Evolutionary conservation across 768 basidiomycete genomes (phyloP).

Genomic region (Boletellus emodensis): DNA sequence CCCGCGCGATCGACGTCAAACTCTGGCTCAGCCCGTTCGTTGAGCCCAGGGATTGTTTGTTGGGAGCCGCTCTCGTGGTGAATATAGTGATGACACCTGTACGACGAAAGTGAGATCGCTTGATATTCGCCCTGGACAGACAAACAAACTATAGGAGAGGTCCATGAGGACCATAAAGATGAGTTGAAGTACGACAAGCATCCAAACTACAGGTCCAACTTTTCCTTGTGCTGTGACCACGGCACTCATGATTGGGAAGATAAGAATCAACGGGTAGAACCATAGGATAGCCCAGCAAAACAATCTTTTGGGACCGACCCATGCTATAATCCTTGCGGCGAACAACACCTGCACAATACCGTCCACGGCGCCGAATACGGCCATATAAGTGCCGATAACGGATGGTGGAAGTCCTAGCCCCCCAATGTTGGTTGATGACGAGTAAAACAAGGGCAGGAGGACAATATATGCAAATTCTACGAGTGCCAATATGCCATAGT

Average conservation of each 20-base stretch:
- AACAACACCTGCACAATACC: constrained; percentile 40
- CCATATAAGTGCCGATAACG: constrained; percentile 39
- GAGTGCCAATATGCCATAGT: constrained; percentile 40
- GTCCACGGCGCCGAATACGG: constrained; percentile 33
- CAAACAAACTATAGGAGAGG: constrained; percentile 38
- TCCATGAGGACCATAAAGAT: constrained; percentile 32
- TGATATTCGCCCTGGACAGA: not conserved
- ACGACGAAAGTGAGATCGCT: not conserved
- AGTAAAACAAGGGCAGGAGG: constrained; percentile 43
- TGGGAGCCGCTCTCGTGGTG: constrained; percentile 49
- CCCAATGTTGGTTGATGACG: constrained; percentile 39
- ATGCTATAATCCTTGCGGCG: constrained; percentile 37
- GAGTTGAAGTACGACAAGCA: constrained; percentile 29
- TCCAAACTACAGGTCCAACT: constrained; percentile 35
- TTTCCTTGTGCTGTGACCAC: constrained; percentile 31
- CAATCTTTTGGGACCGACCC: constrained; percentile 38
- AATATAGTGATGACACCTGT: constrained; percentile 48
- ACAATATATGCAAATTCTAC: constrained; percentile 37
- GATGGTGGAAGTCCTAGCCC: constrained; percentile 40
- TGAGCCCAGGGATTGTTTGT: constrained; percentile 49
- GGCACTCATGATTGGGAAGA: constrained; percentile 44
- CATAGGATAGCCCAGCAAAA: constrained; percentile 37
- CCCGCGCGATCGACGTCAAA: constrained; percentile 40
- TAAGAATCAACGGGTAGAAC: constrained; percentile 35
- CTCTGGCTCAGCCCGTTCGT: constrained; percentile 55